These are phyloP conservation scores for Vaccinium vitisidaea DNA, from an alignment of 148 eudicot genomes.

Conservation along the genomic window DNA sequence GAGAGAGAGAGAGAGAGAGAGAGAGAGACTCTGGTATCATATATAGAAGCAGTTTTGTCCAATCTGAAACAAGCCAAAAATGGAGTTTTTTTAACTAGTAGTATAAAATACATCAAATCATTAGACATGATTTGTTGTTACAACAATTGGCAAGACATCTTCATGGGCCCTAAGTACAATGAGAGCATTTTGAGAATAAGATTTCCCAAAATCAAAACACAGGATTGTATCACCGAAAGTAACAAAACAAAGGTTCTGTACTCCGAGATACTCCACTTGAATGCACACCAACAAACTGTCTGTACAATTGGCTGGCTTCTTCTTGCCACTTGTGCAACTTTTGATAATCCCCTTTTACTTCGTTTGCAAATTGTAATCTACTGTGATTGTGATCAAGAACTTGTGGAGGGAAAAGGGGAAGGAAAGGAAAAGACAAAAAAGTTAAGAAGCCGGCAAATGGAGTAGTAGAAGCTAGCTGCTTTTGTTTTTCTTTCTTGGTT, in stretches of 20 bases:
- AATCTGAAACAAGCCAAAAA: background rate
- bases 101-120: background rate
- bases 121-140: background rate
- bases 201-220: background rate
- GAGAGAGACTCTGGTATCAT: too few relatives aligned
- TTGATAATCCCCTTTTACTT: background rate
- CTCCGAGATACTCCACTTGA: background rate
- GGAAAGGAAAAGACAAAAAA: background rate
- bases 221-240: background rate
- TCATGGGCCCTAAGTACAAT: background rate
- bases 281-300: background rate
- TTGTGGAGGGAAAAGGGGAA: background rate
- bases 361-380: background rate
- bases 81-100: background rate
- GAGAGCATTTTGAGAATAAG: background rate
- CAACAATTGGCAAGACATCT: background rate
- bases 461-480: background rate
- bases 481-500: background rate
- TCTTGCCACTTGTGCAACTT: background rate
- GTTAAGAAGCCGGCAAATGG: background rate
- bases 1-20: too few relatives aligned
- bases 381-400: background rate
- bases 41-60: too few relatives aligned
- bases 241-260: background rate
- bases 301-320: background rate